Percentiles rank a stretch among this genome's conserved stretches.
Conservation (phyloP, 257 asterid species). For the Phtheirospermum japonicum region DNA sequence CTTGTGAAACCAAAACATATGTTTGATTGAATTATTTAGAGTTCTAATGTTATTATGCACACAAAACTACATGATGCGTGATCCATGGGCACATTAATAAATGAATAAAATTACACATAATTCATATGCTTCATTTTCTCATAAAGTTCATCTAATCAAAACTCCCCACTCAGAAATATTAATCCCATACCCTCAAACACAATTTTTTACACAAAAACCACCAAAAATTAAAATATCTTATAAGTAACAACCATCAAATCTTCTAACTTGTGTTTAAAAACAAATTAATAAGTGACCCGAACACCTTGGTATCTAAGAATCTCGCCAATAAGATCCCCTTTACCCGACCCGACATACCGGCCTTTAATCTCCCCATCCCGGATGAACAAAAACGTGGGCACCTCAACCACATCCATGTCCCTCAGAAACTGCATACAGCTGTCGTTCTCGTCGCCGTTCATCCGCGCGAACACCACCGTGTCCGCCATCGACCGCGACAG, state of each 20-base stretch:
- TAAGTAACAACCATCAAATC: neutral
- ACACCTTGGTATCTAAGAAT: constrained; percentile 93
- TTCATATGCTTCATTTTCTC: no score
- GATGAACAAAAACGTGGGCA: constrained; percentile 92
- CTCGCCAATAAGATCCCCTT: constrained; percentile 97
- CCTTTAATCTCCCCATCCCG: constrained; percentile 77
- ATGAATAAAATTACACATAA: no score
- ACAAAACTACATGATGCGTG: no score
- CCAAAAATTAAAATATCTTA: neutral
- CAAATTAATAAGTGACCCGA: constrained; percentile 51
- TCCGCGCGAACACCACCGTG: constrained; percentile 76
- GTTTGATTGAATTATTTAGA: no score
- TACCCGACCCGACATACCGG: constrained; percentile 94
- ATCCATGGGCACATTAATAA: no score
- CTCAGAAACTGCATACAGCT: constrained; percentile 91
- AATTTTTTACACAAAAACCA: neutral
- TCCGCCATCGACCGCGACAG: constrained; percentile 81
- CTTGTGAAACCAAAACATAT: no score
- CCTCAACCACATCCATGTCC: constrained; percentile 84
- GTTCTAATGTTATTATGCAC: no score
- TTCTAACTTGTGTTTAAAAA: neutral
- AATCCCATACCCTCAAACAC: neutral
- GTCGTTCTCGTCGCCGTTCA: constrained; percentile 97
- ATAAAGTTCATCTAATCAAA: neutral
- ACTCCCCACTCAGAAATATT: no score